Percentiles rank a stretch among this genome's conserved stretches.
Conservation (phyloP, 495 filamentous ascomycete species). For the Penicillium atrosanguineum region DNA sequence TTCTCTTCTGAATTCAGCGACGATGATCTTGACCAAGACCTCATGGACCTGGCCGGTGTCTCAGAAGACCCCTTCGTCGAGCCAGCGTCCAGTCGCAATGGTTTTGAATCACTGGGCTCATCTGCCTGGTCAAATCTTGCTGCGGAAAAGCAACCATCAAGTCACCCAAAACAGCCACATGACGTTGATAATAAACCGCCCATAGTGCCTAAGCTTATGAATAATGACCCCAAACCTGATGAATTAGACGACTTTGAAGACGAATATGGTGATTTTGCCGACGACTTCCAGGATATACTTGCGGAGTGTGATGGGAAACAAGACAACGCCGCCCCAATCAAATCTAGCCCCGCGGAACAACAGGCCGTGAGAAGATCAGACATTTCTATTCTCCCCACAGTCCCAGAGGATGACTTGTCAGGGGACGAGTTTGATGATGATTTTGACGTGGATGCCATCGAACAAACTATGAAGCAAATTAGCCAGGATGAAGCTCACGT, state of each 20-base stretch:
- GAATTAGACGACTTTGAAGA: conserved; percentile 63
- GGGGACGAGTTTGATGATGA: conserved; percentile 47
- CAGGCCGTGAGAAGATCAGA: conserved; percentile 4
- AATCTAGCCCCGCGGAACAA: conserved; percentile 5
- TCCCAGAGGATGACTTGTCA: conserved; percentile 19
- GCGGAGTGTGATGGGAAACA: conserved; percentile 40
- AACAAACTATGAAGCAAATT: conserved; percentile 41
- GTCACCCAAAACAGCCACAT: conserved; percentile 2
- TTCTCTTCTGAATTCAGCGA: conserved; percentile 60
- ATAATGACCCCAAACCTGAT: conserved; percentile 40
- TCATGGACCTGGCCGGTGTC: conserved; percentile 49
- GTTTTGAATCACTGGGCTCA: conserved; percentile 18
- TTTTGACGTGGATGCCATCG: conserved; percentile 44
- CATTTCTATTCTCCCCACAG: not conserved
- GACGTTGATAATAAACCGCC: conserved; percentile 4
- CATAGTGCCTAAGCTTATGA: conserved; percentile 42
- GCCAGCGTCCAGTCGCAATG: conserved; percentile 4
- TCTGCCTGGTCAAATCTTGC: conserved; percentile 17
- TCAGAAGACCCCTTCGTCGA: conserved; percentile 34
- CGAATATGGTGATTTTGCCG: conserved; percentile 61
- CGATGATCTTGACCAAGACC: conserved; percentile 55
- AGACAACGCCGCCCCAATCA: conserved; percentile 49
- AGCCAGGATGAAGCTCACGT: conserved; percentile 35
- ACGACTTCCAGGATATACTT: conserved; percentile 41
- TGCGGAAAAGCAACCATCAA: conserved; percentile 13